Evolutionary conservation across 164 flowering plant genomes (phyloP), one percentile per base, ranked within the genome.

Genomic region (Kingdonia uniflora): DNA sequence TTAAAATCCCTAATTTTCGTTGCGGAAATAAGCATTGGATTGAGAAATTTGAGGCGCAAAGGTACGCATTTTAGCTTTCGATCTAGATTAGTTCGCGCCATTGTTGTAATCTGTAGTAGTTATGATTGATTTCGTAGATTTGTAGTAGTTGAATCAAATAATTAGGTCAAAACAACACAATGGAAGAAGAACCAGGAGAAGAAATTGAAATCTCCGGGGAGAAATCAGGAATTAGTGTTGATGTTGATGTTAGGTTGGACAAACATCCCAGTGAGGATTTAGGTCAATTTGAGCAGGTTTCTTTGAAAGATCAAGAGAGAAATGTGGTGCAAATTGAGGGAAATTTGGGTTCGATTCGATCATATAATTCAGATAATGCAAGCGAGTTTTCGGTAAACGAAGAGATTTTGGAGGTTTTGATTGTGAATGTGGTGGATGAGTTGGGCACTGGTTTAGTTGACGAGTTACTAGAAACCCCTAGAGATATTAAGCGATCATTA

Each of bases 201-300:
- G 41, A 52, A 0, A 58, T 40, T 42, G 79, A 67, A 51, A 50
- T 51, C 55, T 59, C 76, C 58, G 63, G 45, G 42, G 58, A 29
- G 43, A 67, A 61, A 52, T 49, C 41, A 6, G 41, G 37, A 54
- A 52, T 19, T n/a, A 19, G 20, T 21, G 62, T 61, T 48, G 44
- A 22, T 33, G 57, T 55, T 24, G 67, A 53, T 60, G 59, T 16
- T 62, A 61, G 71, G 44, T 41, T 10, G 55, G 14, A 3, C 51
- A 51, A 55, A 26, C 47, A 19, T 7, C 40, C 13, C 57, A 25
- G 35, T 15, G 71, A 55, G 19, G 83, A 78, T 51, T 96, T 82
- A 45, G 84, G 73, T 20, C 74, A 68, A 51, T 92, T 88, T 75
- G 99, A 92, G 69, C 91, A 67, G 56, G 95, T 88, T 19, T 76